Evolutionary conservation across 352 stramenopile genomes (phyloP).

Genomic region (Pythium grandisporangium): DNA sequence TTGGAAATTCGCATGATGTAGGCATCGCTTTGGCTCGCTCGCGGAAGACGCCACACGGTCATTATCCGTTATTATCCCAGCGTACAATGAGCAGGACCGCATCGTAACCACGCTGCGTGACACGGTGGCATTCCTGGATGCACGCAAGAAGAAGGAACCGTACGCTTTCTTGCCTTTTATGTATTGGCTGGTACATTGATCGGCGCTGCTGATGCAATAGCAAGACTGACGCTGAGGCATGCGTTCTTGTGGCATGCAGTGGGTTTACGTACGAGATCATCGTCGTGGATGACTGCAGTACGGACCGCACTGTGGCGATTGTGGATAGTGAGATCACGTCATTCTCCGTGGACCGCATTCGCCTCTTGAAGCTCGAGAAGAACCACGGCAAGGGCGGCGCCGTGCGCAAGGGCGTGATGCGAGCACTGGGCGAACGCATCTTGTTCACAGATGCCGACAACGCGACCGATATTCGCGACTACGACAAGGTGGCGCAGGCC

Average conservation of each 20-base stretch:
- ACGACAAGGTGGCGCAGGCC: conserved; percentile 63
- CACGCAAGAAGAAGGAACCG: conserved; percentile 32
- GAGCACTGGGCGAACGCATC: conserved; percentile 64
- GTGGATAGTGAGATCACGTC: conserved; percentile 40
- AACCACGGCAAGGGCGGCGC: conserved; percentile 92
- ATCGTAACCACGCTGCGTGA: conserved; percentile 89
- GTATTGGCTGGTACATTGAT: neutral
- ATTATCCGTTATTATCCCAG: conserved; percentile 90
- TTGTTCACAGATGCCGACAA: conserved; percentile 92
- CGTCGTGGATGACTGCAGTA: conserved; percentile 90
- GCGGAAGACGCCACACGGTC: conserved; percentile 39
- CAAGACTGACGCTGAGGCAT: too few relatives aligned
- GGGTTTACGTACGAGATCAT: conserved; percentile 84
- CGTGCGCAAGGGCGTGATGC: conserved; percentile 84
- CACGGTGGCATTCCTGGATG: conserved; percentile 83
- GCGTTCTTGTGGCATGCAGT: too few relatives aligned
- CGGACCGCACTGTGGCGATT: conserved; percentile 70
- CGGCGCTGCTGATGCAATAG: too few relatives aligned
- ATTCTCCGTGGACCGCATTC: conserved; percentile 44
- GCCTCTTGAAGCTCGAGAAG: conserved; percentile 64
- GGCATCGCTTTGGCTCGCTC: conserved; percentile 46
- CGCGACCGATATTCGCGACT: conserved; percentile 86
- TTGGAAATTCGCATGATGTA: conserved; percentile 6
- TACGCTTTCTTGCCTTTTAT: conserved; percentile 11
- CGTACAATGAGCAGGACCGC: conserved; percentile 92